Evolutionary conservation across 768 basidiomycete genomes (phyloP).

Genomic region (Phallus indusiatus): DNA sequence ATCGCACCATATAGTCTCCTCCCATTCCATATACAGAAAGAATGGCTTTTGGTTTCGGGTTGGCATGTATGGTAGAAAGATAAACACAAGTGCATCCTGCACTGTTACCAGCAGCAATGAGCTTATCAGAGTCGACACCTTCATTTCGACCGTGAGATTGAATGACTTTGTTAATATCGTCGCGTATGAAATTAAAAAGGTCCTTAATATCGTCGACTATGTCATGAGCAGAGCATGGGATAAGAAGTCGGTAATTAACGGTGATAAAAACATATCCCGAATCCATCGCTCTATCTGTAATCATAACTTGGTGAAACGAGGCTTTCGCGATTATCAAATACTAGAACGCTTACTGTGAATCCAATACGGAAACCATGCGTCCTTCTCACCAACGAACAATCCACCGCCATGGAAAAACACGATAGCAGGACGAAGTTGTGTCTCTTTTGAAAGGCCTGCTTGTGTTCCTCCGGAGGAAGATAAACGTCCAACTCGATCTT

Average conservation of each 20-base stretch:
- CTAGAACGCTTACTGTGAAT: conserved; percentile 35
- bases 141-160: conserved; percentile 15
- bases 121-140: conserved; percentile 31
- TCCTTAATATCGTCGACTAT: conserved; percentile 50
- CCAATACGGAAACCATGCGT: conserved; percentile 62
- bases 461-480: conserved; percentile 1
- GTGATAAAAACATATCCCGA: conserved; percentile 51
- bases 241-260: conserved; percentile 51
- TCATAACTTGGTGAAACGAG: neutral
- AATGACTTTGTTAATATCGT: conserved; percentile 14
- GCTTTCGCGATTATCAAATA: neutral
- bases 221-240: conserved; percentile 42
- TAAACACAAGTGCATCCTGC: conserved; percentile 59
- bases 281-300: conserved; percentile 35
- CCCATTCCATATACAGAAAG: conserved; percentile 56
- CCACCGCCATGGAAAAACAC: conserved; percentile 47
- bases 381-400: conserved; percentile 46
- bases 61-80: conserved; percentile 44
- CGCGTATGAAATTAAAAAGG: conserved; percentile 38
- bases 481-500: conserved; percentile 4
- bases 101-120: conserved; percentile 49
- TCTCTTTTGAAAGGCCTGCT: neutral
- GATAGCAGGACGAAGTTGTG: conserved; percentile 18
- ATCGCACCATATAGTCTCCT: conserved; percentile 37
- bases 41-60: conserved; percentile 44